Evolutionary conservation across 108 stramenopile species (phyloP).

Genomic region (Hondaea fermentalgiana): DNA sequence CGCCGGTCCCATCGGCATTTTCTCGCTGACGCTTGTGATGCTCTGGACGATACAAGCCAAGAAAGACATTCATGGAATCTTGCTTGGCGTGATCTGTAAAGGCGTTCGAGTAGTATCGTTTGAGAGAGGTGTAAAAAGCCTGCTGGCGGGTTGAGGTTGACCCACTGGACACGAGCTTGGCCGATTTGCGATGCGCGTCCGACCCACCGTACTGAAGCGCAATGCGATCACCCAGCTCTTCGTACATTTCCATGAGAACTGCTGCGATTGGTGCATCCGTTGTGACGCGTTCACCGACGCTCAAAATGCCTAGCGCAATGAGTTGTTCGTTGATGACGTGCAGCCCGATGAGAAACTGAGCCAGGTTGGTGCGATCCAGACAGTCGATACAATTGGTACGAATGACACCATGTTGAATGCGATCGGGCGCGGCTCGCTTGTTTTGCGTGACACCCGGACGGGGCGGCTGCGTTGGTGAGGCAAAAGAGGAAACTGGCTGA

Average conservation of each 20-base stretch:
- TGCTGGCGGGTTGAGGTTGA: neutral
- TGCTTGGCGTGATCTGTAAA: slow-evolving; percentile 93
- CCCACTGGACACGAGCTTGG: slow-evolving; percentile 22
- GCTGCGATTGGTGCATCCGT: slow-evolving; percentile 56
- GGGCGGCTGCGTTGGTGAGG: neutral
- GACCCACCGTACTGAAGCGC: slow-evolving; percentile 97
- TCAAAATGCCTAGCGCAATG: slow-evolving; percentile 82
- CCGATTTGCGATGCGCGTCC: slow-evolving; percentile 90
- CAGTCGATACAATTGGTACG: slow-evolving; percentile 97
- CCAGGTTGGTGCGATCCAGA: slow-evolving; percentile 95
- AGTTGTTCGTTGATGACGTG: slow-evolving; percentile 81
- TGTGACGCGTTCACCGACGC: neutral
- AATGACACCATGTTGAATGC: slow-evolving; percentile 73
- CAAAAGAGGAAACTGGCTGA: neutral
- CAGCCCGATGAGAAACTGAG: slow-evolving; percentile 86
- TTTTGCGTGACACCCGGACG: neutral
- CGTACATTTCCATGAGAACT: slow-evolving; percentile 92
- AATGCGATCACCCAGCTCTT: slow-evolving; percentile 85
- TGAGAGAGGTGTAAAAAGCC: slow-evolving; percentile 83
- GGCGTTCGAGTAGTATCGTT: slow-evolving; percentile 92
- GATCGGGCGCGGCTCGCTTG: neutral
- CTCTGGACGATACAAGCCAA: slow-evolving; percentile 59
- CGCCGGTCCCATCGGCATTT: neutral
- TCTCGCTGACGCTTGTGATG: neutral
- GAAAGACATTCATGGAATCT: slow-evolving; percentile 94